These are phyloP conservation scores for Penicillium ucsense DNA, from an alignment of 495 filamentous ascomycete species.

Conservation along the genomic window DNA sequence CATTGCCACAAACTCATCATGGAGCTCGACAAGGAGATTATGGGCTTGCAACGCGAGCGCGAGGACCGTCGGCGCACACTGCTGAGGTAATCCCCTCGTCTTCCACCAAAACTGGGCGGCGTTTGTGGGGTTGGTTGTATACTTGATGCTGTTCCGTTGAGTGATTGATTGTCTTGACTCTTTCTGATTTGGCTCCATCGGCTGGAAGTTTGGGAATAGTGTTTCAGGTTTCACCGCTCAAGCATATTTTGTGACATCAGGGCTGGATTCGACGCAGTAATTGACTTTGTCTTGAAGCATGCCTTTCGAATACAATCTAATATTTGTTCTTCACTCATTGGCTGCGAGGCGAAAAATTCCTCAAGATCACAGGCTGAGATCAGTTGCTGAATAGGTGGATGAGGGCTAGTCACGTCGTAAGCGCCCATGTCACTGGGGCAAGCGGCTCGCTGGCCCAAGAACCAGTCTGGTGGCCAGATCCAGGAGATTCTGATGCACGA, in stretches of 20 bases:
- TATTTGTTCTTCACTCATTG: slow-evolving; percentile 9
- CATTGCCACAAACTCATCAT: slow-evolving; percentile 55
- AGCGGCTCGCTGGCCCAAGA: slow-evolving; percentile 24
- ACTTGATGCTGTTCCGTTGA: slow-evolving; percentile 10
- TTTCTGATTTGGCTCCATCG: slow-evolving; percentile 12
- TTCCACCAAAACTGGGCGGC: slow-evolving; percentile 5
- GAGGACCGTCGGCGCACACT: slow-evolving; percentile 28
- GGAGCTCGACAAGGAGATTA: slow-evolving; percentile 55
- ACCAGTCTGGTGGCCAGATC: slow-evolving; percentile 11
- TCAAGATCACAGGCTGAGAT: slow-evolving; percentile 14
- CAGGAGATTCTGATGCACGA: slow-evolving; percentile 5
- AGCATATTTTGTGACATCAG: slow-evolving; percentile 21
- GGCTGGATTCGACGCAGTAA: slow-evolving; percentile 10
- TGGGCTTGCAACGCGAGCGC: slow-evolving; percentile 34
- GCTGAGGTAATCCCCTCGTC: slow-evolving; percentile 13
- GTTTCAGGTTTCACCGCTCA: slow-evolving; percentile 27
- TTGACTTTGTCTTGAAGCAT: neutral
- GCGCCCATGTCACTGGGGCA: slow-evolving; percentile 22
- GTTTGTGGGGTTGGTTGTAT: slow-evolving; percentile 9
- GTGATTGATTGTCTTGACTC: slow-evolving; percentile 8
- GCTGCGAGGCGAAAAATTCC: slow-evolving; percentile 5
- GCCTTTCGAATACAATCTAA: no score
- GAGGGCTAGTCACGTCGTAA: slow-evolving; percentile 28
- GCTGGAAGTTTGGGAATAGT: slow-evolving; percentile 11
- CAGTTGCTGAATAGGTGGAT: slow-evolving; percentile 22